These are phyloP conservation scores for Cytospora piceae DNA, from an alignment of 2,329 filamentous ascomycete species.

Conservation along the genomic window DNA sequence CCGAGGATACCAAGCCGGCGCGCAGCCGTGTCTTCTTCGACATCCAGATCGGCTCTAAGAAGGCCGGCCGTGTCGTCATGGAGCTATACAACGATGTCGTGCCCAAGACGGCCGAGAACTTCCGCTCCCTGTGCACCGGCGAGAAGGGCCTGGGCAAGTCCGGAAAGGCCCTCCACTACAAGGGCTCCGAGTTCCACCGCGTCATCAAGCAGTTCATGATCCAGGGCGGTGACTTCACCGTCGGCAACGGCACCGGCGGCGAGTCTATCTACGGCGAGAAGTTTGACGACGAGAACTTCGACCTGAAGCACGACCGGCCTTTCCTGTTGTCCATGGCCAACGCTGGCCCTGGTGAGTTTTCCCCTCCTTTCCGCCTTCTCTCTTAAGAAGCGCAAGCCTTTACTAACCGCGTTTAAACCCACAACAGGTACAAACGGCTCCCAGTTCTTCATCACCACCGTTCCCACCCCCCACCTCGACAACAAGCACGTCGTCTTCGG, in stretches of 20 bases:
- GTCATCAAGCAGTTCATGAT: slow-evolving; percentile 99
- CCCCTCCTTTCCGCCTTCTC: background rate
- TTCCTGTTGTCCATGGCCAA: slow-evolving; percentile 98
- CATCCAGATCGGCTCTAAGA: slow-evolving; percentile 76
- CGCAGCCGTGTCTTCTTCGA: slow-evolving; percentile 92
- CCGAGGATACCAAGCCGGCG: slow-evolving; percentile 45
- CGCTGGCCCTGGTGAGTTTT: slow-evolving; percentile 78
- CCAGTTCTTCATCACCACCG: slow-evolving; percentile 97
- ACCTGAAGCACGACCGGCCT: slow-evolving; percentile 86
- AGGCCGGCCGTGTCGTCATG: slow-evolving; percentile 79
- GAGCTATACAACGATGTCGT: slow-evolving; percentile 80
- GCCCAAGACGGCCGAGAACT: slow-evolving; percentile 96
- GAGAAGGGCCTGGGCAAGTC: slow-evolving; percentile 85
- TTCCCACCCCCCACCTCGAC: slow-evolving; percentile 92
- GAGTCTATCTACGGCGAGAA: slow-evolving; percentile 98
- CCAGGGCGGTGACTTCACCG: slow-evolving; percentile 95
- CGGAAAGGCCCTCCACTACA: slow-evolving; percentile 89
- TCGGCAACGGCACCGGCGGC: slow-evolving; percentile 90
- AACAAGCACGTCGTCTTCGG: slow-evolving; percentile 98
- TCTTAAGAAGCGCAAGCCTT: too few species aligned
- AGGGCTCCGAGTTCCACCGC: slow-evolving; percentile 90
- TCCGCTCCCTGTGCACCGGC: slow-evolving; percentile 90
- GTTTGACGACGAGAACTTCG: slow-evolving; percentile 96
- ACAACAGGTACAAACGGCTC: slow-evolving; percentile 83
- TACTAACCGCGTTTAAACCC: background rate